These are phyloP conservation scores for Metarhizium humberi DNA, from an alignment of 2,329 filamentous ascomycete genomes.

Conservation along the genomic window DNA sequence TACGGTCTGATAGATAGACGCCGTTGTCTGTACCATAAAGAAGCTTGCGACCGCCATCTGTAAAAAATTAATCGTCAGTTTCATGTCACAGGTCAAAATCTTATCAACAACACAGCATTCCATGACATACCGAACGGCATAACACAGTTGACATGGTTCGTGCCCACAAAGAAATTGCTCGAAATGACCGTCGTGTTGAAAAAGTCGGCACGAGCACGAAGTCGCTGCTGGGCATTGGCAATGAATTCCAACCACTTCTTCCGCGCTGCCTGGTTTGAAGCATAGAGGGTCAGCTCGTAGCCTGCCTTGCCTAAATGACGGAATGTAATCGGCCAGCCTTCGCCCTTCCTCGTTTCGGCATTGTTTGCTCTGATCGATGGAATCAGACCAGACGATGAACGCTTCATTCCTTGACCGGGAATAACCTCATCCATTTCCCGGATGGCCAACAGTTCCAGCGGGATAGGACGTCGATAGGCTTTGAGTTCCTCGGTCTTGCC, in stretches of 20 bases:
- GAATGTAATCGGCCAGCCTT: conserved; percentile 93
- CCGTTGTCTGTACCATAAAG: conserved; percentile 92
- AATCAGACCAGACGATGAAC: conserved; percentile 79
- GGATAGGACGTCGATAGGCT: conserved; percentile 89
- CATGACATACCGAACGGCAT: conserved; percentile 70
- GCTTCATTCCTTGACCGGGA: conserved; percentile 70
- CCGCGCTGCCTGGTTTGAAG: conserved; percentile 72
- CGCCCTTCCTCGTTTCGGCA: conserved; percentile 49
- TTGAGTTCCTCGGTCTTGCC: conserved; percentile 93
- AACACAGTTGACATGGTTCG: conserved; percentile 88
- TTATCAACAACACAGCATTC: background rate
- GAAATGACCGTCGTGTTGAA: conserved; percentile 65
- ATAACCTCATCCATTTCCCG: conserved; percentile 96
- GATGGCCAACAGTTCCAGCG: conserved; percentile 84
- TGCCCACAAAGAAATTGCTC: conserved; percentile 47
- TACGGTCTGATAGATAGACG: conserved; percentile 85
- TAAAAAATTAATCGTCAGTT: conserved; percentile 5
- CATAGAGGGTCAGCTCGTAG: conserved; percentile 85
- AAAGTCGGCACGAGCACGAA: conserved; percentile 83
- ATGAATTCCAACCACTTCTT: conserved; percentile 98
- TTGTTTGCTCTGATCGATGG: conserved; percentile 39
- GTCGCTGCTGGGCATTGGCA: conserved; percentile 76
- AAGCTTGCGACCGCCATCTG: conserved; percentile 89
- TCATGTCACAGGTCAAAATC: background rate
- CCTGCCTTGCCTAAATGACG: conserved; percentile 91